A percentile compares a stretch with the other conserved stretches of the same genome.
phyloP scores from a whole-genome alignment of 331 rosid species.

The Acacia pycnantha region DNA sequence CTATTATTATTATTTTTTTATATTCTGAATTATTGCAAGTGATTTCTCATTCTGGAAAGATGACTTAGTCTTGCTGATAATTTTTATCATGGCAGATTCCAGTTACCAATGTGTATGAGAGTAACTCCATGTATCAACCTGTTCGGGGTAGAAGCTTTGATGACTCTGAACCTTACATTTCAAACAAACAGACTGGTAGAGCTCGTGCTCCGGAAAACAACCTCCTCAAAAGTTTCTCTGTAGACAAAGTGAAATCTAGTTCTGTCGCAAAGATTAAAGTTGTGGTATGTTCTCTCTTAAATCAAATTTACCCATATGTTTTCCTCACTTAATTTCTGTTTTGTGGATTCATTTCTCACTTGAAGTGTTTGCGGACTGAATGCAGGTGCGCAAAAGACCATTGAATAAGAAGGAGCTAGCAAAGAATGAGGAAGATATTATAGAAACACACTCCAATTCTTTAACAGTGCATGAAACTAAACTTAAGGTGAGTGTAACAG shows the following conservation, averaged over 20 bases:
- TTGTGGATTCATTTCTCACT: slow-evolving; percentile 1
- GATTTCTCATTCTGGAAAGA: slow-evolving; percentile 3
- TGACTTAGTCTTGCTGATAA: slow-evolving; percentile 10
- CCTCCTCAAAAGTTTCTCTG: slow-evolving; percentile 57
- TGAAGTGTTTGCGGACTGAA: neutral
- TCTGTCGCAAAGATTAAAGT: slow-evolving; percentile 92
- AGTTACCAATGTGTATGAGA: slow-evolving; percentile 42
- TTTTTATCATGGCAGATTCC: slow-evolving; percentile 48
- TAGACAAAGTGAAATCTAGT: slow-evolving; percentile 73
- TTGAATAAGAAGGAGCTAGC: slow-evolving; percentile 83
- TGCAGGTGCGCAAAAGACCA: slow-evolving; percentile 95
- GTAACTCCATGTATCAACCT: slow-evolving; percentile 37
- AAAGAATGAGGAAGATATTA: slow-evolving; percentile 83
- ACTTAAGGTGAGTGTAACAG: slow-evolving; percentile 59
- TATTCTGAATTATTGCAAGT: neutral
- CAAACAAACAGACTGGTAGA: slow-evolving; percentile 51
- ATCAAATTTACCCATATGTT: neutral
- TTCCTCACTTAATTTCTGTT: neutral
- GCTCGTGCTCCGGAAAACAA: slow-evolving; percentile 59
- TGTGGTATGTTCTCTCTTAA: slow-evolving; percentile 62
- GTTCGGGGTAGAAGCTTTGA: slow-evolving; percentile 57
- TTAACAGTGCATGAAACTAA: slow-evolving; percentile 87
- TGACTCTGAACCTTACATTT: slow-evolving; percentile 60
- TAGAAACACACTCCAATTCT: slow-evolving; percentile 64
- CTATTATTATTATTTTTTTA: neutral